phyloP scores from a whole-genome alignment of 2,329 filamentous ascomycete species.

The Aspergillus ruber region DNA sequence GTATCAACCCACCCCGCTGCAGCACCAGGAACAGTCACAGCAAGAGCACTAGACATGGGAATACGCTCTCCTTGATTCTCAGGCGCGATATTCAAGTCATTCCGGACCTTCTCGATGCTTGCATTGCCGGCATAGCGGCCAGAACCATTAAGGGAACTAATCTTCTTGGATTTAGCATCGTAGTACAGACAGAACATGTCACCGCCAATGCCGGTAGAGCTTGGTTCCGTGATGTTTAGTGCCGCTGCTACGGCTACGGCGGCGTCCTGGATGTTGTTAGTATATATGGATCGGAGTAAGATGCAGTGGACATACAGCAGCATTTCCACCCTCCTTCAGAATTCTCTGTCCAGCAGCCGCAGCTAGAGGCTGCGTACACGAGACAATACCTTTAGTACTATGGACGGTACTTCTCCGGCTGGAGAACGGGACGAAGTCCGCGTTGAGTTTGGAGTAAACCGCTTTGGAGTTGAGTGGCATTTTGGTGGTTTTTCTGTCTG shows the following conservation, averaged over 20 bases:
- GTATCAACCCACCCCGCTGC: constrained; percentile 91
- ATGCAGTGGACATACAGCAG: constrained; percentile 59
- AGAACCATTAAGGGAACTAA: constrained; percentile 85
- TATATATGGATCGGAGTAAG: background rate
- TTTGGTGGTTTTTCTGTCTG: constrained; percentile 4
- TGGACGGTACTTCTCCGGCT: constrained; percentile 88
- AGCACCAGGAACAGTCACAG: constrained; percentile 83
- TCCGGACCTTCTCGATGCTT: constrained; percentile 63
- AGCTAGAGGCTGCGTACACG: constrained; percentile 83
- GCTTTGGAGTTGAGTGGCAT: constrained; percentile 47
- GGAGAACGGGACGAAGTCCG: constrained; percentile 40
- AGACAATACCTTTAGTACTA: constrained; percentile 84
- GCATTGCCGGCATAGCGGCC: constrained; percentile 69
- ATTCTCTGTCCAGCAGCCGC: constrained; percentile 80
- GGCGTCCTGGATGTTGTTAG: constrained; percentile 61
- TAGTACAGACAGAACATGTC: constrained; percentile 97
- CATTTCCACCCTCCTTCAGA: constrained; percentile 83
- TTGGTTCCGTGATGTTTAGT: constrained; percentile 88
- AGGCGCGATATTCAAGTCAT: constrained; percentile 59
- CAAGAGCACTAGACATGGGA: constrained; percentile 68
- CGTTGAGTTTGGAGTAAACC: constrained; percentile 45
- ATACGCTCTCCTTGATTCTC: constrained; percentile 52
- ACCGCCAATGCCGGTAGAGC: constrained; percentile 88
- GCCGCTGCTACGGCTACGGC: constrained; percentile 93
- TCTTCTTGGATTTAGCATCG: constrained; percentile 71